Percentiles rank a stretch among this genome's conserved stretches.
phyloP scores from a whole-genome alignment of 2,329 filamentous ascomycete species.

The Pestalotiopsis sp. region DNA sequence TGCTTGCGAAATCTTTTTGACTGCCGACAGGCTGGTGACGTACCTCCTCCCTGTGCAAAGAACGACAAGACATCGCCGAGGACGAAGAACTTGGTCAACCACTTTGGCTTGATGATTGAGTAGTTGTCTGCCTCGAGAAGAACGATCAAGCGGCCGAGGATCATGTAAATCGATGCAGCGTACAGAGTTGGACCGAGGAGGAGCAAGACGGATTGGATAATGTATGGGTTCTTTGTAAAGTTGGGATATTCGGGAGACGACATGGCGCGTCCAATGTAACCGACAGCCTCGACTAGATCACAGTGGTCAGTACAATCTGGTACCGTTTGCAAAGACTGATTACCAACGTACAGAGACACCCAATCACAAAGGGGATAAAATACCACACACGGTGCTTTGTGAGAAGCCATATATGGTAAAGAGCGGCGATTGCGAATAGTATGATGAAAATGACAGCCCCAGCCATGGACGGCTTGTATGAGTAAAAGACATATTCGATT shows the following conservation, averaged over 20 bases:
- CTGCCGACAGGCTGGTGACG: neutral
- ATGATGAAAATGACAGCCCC: constrained; percentile 36
- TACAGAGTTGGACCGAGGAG: constrained; percentile 44
- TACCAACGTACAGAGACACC: constrained; percentile 46
- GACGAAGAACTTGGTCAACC: constrained; percentile 55
- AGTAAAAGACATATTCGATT: constrained; percentile 11
- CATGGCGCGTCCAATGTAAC: constrained; percentile 52
- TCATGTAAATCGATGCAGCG: constrained; percentile 50
- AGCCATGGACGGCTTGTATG: constrained; percentile 11
- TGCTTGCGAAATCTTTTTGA: neutral
- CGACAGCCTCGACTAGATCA: constrained; percentile 49
- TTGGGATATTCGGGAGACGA: constrained; percentile 42
- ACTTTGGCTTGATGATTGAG: constrained; percentile 43
- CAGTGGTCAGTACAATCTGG: neutral
- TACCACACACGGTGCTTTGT: constrained; percentile 47
- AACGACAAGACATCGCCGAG: constrained; percentile 50
- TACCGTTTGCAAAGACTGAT: neutral
- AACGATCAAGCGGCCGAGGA: constrained; percentile 40
- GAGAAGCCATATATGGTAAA: constrained; percentile 40
- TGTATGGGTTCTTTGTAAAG: constrained; percentile 38
- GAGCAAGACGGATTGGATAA: constrained; percentile 42
- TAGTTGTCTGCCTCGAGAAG: constrained; percentile 40
- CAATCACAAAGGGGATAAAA: constrained; percentile 53
- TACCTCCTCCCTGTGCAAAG: constrained; percentile 44
- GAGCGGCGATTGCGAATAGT: constrained; percentile 40